These are phyloP conservation scores for Aquilaria yunnanensis DNA, from an alignment of 345 rosid species.

Conservation along the genomic window DNA sequence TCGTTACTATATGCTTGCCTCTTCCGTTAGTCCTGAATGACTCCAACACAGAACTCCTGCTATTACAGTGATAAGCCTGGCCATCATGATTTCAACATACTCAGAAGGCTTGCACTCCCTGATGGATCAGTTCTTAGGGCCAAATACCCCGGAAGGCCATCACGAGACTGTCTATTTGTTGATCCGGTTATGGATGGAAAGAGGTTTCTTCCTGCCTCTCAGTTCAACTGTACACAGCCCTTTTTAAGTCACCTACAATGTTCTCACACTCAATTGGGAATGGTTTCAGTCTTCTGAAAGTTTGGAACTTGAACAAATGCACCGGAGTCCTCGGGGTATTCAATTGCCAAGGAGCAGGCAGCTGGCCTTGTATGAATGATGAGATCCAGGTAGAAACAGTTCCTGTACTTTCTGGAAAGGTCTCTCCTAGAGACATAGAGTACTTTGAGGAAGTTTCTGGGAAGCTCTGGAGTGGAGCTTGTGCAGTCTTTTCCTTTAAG, in stretches of 20 bases:
- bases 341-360: slow-evolving; percentile 61
- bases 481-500: slow-evolving; percentile 44
- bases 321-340: slow-evolving; percentile 45
- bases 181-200: slow-evolving; percentile 51
- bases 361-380: slow-evolving; percentile 37
- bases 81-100: slow-evolving; percentile 44
- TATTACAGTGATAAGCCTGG: slow-evolving; percentile 50
- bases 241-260: background rate
- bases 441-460: slow-evolving; percentile 46
- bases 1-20: no score
- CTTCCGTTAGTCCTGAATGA: no score
- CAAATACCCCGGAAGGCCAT: slow-evolving; percentile 51
- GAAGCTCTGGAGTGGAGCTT: slow-evolving; percentile 39
- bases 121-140: slow-evolving; percentile 54
- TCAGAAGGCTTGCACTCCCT: slow-evolving; percentile 44
- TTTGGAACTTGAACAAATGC: slow-evolving; percentile 53
- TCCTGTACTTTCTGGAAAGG: slow-evolving; percentile 21
- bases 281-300: slow-evolving; percentile 39
- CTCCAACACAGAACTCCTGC: background rate
- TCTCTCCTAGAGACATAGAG: slow-evolving; percentile 41
- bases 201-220: slow-evolving; percentile 26
- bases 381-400: slow-evolving; percentile 5
- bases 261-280: background rate
- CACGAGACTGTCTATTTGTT: slow-evolving; percentile 42
- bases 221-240: background rate